Percentiles rank a stretch among this genome's conserved stretches.
phyloP scores from a whole-genome alignment of 352 stramenopile species.

The Pythium coloratum region DNA sequence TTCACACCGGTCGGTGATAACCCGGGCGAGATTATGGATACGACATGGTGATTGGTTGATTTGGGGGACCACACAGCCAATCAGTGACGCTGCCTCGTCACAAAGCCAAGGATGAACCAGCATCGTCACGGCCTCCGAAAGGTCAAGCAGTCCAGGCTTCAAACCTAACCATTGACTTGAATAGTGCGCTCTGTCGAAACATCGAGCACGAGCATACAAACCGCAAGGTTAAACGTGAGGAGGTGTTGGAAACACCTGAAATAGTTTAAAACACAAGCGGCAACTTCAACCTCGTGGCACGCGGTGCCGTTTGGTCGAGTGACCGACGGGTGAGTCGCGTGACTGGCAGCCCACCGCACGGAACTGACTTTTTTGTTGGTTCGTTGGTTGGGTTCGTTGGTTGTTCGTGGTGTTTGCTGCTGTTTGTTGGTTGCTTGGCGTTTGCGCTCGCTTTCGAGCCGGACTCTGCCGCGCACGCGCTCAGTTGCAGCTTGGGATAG shows the following conservation, averaged over 20 bases:
- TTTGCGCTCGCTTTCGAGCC: background rate
- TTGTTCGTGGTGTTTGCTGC: background rate
- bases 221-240: background rate
- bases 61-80: slow-evolving; percentile 12
- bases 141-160: slow-evolving; percentile 14
- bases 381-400: background rate
- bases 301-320: background rate
- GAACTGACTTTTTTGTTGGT: background rate
- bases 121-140: slow-evolving; percentile 23
- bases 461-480: background rate
- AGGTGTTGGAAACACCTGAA: background rate
- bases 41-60: slow-evolving; percentile 17
- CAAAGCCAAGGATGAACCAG: slow-evolving; percentile 21
- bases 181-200: slow-evolving; percentile 21
- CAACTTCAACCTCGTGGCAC: slow-evolving; percentile 13
- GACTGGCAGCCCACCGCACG: background rate
- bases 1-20: background rate
- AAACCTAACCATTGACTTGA: slow-evolving; percentile 22
- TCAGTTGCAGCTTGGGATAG: background rate
- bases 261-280: background rate
- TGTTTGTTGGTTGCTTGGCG: background rate
- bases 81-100: slow-evolving; percentile 23
- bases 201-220: slow-evolving; percentile 2
- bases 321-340: background rate
- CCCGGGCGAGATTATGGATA: background rate